Evolutionary conservation across 352 stramenopile genomes (phyloP).

Genomic region (Phytopythium helicoides): DNA sequence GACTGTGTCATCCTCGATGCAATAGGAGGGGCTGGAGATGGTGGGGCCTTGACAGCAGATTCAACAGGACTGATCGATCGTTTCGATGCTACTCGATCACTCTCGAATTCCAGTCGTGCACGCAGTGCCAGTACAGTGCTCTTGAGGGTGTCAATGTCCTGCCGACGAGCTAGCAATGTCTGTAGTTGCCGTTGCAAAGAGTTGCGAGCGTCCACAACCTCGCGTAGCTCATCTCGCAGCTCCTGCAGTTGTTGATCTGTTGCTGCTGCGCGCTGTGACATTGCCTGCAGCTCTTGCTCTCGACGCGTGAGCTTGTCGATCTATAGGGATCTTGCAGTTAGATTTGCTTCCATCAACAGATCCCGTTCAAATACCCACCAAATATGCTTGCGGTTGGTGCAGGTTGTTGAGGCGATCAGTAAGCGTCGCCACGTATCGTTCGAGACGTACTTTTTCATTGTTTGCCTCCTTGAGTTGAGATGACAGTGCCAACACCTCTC

Average conservation of each 20-base stretch:
- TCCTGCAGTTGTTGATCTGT: conserved; percentile 37
- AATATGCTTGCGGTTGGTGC: conserved; percentile 70
- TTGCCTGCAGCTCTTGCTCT: conserved; percentile 42
- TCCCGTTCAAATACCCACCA: conserved; percentile 28
- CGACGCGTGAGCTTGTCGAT: conserved; percentile 58
- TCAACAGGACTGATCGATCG: not conserved
- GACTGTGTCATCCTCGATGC: conserved; percentile 47
- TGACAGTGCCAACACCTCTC: conserved; percentile 39
- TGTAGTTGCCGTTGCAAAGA: conserved; percentile 64
- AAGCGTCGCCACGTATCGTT: conserved; percentile 25
- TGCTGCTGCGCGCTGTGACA: conserved; percentile 17
- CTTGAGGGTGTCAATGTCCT: conserved; percentile 68
- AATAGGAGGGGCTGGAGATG: conserved; percentile 28
- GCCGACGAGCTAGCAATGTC: conserved; percentile 51
- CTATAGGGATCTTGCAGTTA: conserved; percentile 15
- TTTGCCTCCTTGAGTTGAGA: conserved; percentile 31
- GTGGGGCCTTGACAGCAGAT: not conserved
- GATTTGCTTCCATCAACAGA: conserved; percentile 1
- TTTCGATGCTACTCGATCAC: conserved; percentile 1
- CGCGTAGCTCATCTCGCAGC: conserved; percentile 42
- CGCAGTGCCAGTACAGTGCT: conserved; percentile 44
- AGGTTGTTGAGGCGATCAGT: conserved; percentile 43
- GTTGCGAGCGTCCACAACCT: conserved; percentile 33
- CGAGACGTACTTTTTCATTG: conserved; percentile 24
- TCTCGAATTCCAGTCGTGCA: conserved; percentile 7